Base-by-base conservation (phyloP, 1,139 yeast genomes). In the Wickerhamiella pararugosa region DNA sequence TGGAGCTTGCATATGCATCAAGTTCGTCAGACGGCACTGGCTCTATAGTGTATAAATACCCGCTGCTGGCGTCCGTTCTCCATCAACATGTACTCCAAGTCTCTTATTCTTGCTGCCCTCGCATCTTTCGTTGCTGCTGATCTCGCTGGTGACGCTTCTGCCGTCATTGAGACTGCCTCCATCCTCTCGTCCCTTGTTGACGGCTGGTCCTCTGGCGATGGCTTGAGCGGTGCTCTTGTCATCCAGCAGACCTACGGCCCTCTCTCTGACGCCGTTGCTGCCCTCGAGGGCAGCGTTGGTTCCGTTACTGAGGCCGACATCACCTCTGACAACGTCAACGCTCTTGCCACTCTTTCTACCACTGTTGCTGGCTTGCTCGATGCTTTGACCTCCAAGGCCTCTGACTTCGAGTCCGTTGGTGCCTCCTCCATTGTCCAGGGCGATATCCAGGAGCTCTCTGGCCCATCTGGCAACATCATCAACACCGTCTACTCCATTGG, bases 161-260 rank as follows among this genome's bases (percentile, higher is more conserved):
- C 43, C 25, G 52, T 42, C 36, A 25, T 34, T 41, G 31, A 44
- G 7, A 35, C 40, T 28, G 51, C 50, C 29, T 30, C 38, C 15
- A 41, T 7, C 21, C 51, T 50, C 29, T 39, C 41, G 28, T 6
- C 36, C 37, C 33, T 32, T 6, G 49, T 50, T 33, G 6, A 7
- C 26, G 40, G 36, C 44, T 50, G 46, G 47, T 26, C 29, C 36
- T 35, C 44, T 7, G 45, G 40, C 25, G 43, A 41, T 26, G 52
- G 53, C 34, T 45, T 49, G 31, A 26, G 26, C 25, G 51, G 52
- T 33, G 53, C 53, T 27, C 48, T 49, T 11, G 45, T 32, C 36
- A 50, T 50, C 47, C 53, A 50, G 53, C 34, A 30, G 41, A 35
- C 41, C 15, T 48, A 46, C 48, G 41, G 38, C 8, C 36, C 46